A percentile compares a stretch with the other conserved stretches of the same genome.
Evolutionary conservation across 1,284 basidiomycete genomes (phyloP).

Genomic region (Rhizoctonia solani): DNA sequence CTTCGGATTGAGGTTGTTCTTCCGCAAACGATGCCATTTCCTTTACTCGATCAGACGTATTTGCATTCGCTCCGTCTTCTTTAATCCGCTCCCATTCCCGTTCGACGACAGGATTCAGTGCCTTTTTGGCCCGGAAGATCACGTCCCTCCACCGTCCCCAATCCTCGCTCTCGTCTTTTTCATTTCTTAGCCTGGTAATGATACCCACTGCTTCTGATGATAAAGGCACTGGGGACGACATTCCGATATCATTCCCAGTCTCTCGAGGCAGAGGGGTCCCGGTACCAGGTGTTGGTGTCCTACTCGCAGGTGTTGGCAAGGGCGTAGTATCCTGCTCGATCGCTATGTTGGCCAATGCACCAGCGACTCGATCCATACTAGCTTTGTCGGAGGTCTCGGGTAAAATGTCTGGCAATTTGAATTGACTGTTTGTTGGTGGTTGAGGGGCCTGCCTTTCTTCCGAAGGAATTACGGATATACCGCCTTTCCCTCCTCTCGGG

Average conservation of each 20-base stretch:
- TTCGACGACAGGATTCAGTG: slow-evolving; percentile 22
- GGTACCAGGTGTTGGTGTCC: slow-evolving; percentile 1
- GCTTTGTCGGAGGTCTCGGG: slow-evolving; percentile 4
- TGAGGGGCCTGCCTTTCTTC: slow-evolving; percentile 20
- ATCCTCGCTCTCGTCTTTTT: slow-evolving; percentile 93
- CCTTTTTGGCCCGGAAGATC: slow-evolving; percentile 71
- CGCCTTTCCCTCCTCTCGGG: slow-evolving; percentile 35
- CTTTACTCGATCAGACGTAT: not conserved
- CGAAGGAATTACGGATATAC: slow-evolving; percentile 31
- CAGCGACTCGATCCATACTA: slow-evolving; percentile 8
- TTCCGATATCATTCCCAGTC: slow-evolving; percentile 85
- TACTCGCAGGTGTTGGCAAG: slow-evolving; percentile 21
- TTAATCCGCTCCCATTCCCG: slow-evolving; percentile 15
- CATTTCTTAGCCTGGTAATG: slow-evolving; percentile 81
- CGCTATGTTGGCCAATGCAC: not conserved
- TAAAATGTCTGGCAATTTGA: slow-evolving; percentile 14
- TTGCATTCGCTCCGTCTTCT: not conserved
- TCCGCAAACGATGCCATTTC: slow-evolving; percentile 13
- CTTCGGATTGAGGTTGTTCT: slow-evolving; percentile 7
- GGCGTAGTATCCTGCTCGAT: slow-evolving; percentile 6
- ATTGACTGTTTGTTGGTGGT: slow-evolving; percentile 19
- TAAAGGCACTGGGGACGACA: slow-evolving; percentile 85
- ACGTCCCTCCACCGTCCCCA: slow-evolving; percentile 90
- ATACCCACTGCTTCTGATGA: slow-evolving; percentile 81
- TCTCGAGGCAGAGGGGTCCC: slow-evolving; percentile 70